Conservation (phyloP, 2,329 filamentous ascomycete genomes). For the Talaromyces sp. region DNA sequence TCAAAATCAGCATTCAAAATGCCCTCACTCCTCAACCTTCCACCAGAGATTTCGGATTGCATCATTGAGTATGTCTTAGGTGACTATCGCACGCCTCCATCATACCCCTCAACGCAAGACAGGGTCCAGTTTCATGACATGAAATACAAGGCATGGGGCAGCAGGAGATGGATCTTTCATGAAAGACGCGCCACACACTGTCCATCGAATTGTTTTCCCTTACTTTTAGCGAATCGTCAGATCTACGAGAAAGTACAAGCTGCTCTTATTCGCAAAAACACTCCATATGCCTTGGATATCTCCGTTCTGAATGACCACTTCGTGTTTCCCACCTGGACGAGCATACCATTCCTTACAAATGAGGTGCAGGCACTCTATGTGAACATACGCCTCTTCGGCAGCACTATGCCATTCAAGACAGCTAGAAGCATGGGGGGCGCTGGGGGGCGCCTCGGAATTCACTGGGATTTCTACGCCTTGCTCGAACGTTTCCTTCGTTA, state of each 20-base stretch:
- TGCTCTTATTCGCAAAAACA: neutral
- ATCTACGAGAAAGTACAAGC: neutral
- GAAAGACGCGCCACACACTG: neutral
- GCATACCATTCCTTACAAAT: neutral
- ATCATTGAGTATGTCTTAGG: too few relatives aligned
- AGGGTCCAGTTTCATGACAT: neutral
- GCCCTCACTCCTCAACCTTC: too few relatives aligned
- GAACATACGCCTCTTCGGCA: neutral
- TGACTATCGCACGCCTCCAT: too few relatives aligned
- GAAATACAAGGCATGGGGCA: neutral
- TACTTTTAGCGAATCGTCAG: constrained; percentile 1
- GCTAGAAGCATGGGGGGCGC: neutral
- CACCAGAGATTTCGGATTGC: too few relatives aligned
- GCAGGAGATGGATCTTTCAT: neutral
- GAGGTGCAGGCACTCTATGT: neutral
- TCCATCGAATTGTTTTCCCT: neutral
- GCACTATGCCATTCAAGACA: neutral
- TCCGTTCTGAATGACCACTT: neutral
- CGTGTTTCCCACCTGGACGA: neutral
- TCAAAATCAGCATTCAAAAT: too few relatives aligned
- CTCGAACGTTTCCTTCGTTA: constrained; percentile 18
- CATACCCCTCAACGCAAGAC: too few relatives aligned
- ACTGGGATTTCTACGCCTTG: constrained; percentile 18
- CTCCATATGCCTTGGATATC: neutral
- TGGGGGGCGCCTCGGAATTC: constrained; percentile 8